Base-by-base conservation (phyloP, 2,329 filamentous ascomycete species). In the Erysiphe pulchra region DNA sequence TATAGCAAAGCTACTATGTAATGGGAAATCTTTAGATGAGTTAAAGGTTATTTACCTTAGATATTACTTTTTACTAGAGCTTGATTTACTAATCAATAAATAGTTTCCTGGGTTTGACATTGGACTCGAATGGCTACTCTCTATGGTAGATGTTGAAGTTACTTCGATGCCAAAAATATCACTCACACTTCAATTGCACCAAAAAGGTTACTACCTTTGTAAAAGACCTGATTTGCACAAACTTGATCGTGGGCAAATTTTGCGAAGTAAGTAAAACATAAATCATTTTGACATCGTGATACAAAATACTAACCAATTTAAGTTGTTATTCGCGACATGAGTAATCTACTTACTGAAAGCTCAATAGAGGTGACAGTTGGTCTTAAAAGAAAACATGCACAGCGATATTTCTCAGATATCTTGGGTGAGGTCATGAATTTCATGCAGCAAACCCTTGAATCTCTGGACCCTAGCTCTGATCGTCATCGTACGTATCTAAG, bases 91-190 rank as follows among this genome's bases (percentile, higher is more conserved):
- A 9, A 28, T 9, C 24, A 7, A 28, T 16, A 20, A 71, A 48
- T 60, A 60, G 48, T 60, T 60, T 50, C 45, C 54, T 44, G 32
- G 39, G 24, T 51, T 52, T n/a, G 64, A 62, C 9, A 53, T 68
- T 10, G 57, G 67, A 4, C 65, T 69, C 37, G 56, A 73, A n/a
- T 75, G 73, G 66, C 51, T 70, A 38, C 53, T 67, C 63, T 65
- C 8, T 59, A 75, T 41, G 62, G 66, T 38, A 71, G 70, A 51
- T 70, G 73, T 46, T 44, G 33, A 45, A 34, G 5, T 18, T 8
- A 33, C 45, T 13, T 38, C 31, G 16, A 41, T 11, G 39, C 37
- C 36, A 42, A 17, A 47, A 31, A 37, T n/a, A 17, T 31, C 28
- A 17, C 40, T 44, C 28, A 43, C 39, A 13, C 16, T 45, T 45